Evolutionary conservation across 345 rosid species (phyloP).

Genomic region (Citrus maxima): DNA sequence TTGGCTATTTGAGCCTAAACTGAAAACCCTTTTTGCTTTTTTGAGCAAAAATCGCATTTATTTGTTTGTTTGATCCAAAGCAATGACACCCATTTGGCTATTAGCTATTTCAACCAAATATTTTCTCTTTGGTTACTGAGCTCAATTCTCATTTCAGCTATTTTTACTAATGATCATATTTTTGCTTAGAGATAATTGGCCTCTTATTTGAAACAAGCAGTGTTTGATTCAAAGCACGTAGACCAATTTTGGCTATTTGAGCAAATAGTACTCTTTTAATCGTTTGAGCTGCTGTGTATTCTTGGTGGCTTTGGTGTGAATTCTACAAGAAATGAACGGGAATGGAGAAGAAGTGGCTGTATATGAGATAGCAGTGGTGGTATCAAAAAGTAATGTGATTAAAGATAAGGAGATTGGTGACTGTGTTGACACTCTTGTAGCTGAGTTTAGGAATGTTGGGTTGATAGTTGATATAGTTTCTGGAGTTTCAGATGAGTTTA

Average conservation of each 20-base stretch:
- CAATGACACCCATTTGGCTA: constrained; percentile 1
- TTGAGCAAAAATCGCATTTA: neutral
- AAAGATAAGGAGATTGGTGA: constrained; percentile 39
- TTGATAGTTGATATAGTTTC: constrained; percentile 54
- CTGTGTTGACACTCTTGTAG: constrained; percentile 65
- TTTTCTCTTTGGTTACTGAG: neutral
- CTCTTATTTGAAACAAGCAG: neutral
- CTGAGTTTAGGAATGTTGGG: constrained; percentile 59
- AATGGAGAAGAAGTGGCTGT: constrained; percentile 40
- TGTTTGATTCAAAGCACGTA: neutral
- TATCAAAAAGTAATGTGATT: constrained; percentile 44
- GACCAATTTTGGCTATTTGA: neutral
- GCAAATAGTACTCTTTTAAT: neutral
- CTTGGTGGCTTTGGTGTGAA: neutral
- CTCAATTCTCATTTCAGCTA: too few species aligned
- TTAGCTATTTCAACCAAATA: neutral
- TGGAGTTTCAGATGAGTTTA: constrained; percentile 77
- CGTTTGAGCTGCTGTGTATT: neutral
- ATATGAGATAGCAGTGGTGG: constrained; percentile 77
- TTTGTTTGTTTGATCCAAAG: neutral
- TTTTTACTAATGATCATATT: too few species aligned
- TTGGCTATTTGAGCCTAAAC: constrained; percentile 6
- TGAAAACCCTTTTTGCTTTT: neutral
- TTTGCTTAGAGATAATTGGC: neutral
- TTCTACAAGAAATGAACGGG: constrained; percentile 47